Evolutionary conservation across 2,329 filamentous ascomycete species (phyloP).

Genomic region (Neospermospora avenae): DNA sequence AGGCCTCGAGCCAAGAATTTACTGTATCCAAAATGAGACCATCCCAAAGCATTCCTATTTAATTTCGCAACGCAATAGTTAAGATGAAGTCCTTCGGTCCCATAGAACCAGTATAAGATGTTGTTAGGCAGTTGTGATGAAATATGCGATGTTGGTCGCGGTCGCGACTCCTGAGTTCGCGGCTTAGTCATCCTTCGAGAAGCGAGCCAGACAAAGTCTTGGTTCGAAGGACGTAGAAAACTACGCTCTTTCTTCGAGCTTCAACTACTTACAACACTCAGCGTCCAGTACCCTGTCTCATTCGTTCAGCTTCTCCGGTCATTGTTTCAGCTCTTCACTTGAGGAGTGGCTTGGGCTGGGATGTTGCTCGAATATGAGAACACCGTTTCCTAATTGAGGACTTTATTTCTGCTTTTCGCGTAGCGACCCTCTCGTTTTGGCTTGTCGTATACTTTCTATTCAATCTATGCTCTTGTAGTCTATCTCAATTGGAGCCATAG

Average conservation of each 20-base stretch:
- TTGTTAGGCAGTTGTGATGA: too few species aligned
- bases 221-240: background rate
- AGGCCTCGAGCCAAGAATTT: too few species aligned
- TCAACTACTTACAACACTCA: background rate
- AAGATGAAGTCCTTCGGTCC: too few species aligned
- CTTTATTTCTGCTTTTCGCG: background rate
- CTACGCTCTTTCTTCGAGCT: background rate
- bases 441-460: background rate
- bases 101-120: too few species aligned
- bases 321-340: slow-evolving; percentile 25
- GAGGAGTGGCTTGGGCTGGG: slow-evolving; percentile 12
- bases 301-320: background rate
- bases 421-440: background rate
- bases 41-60: too few species aligned
- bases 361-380: slow-evolving; percentile 7
- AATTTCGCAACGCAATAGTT: too few species aligned
- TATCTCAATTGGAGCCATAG: background rate
- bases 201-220: background rate
- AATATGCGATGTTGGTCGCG: too few species aligned
- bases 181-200: background rate
- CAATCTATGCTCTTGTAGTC: background rate
- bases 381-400: background rate
- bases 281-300: background rate
- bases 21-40: background rate
- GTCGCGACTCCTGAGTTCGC: background rate